Conservation (phyloP, 1,139 yeast genomes). For the Oligophagozyma castellii region DNA sequence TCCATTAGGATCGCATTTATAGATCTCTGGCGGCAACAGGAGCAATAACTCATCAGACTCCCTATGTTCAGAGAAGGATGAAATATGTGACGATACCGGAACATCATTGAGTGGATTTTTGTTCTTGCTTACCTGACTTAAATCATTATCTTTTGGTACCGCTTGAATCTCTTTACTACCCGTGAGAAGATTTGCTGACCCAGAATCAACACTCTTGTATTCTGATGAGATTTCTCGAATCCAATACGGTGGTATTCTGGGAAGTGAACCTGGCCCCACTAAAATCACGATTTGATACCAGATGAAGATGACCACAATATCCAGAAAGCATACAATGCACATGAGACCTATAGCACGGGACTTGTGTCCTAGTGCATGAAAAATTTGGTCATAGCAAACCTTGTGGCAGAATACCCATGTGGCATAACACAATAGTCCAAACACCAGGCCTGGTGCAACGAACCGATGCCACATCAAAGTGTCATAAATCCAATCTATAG, state of each 20-base stretch:
- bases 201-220: constrained; percentile 1
- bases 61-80: no score
- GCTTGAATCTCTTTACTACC: no score
- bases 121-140: no score
- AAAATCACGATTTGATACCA: constrained; percentile 14
- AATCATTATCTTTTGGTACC: no score
- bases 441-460: constrained; percentile 7
- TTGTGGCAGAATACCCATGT: constrained; percentile 20
- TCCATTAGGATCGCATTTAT: constrained; percentile 46
- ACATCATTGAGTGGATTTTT: no score
- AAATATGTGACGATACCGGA: no score
- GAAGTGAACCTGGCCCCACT: constrained; percentile 19
- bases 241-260: constrained; percentile 15
- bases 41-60: no score
- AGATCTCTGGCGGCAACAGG: constrained; percentile 34
- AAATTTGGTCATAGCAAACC: constrained; percentile 15
- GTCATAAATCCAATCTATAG: no score
- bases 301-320: constrained; percentile 6
- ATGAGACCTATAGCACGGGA: constrained; percentile 16
- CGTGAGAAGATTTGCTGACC: constrained; percentile 1
- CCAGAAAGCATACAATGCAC: constrained; percentile 7
- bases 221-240: constrained; percentile 4
- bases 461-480: background rate
- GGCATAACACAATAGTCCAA: constrained; percentile 12
- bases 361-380: constrained; percentile 6